These are phyloP conservation scores for Monilinia fructicola DNA, from an alignment of 2,329 filamentous ascomycete genomes.

Conservation along the genomic window DNA sequence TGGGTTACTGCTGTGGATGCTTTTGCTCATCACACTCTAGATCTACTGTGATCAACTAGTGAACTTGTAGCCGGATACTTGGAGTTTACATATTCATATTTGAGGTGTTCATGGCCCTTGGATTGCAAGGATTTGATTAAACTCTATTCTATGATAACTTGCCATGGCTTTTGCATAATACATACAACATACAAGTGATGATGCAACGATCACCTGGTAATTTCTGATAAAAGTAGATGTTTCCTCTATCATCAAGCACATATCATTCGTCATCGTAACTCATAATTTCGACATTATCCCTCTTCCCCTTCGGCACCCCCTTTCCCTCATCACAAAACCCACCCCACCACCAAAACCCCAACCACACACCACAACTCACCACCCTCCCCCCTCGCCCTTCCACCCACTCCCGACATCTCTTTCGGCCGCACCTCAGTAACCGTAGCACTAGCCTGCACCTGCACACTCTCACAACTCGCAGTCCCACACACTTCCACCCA, in stretches of 20 bases:
- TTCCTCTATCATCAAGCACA: neutral
- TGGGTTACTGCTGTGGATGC: too few species aligned
- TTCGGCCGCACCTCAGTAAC: constrained; percentile 45
- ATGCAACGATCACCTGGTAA: neutral
- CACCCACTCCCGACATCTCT: constrained; percentile 29
- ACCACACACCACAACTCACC: constrained; percentile 12
- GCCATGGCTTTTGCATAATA: too few species aligned
- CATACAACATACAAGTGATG: too few species aligned
- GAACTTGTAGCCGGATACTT: too few species aligned
- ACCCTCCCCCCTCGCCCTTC: neutral
- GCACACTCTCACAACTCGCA: constrained; percentile 64
- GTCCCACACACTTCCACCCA: constrained; percentile 73
- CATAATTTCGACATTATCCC: neutral
- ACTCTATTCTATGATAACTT: too few species aligned
- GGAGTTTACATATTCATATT: too few species aligned
- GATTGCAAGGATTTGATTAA: too few species aligned
- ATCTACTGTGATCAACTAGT: too few species aligned
- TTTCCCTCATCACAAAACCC: neutral
- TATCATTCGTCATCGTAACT: constrained; percentile 1
- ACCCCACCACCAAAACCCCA: neutral
- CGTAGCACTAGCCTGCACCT: constrained; percentile 56
- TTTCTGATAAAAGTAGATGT: too few species aligned
- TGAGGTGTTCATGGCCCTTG: too few species aligned
- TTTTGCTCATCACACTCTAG: too few species aligned
- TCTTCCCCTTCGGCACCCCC: too few species aligned